Evolutionary conservation across 345 rosid species (phyloP).

Genomic region (Moricandia moricandioides): DNA sequence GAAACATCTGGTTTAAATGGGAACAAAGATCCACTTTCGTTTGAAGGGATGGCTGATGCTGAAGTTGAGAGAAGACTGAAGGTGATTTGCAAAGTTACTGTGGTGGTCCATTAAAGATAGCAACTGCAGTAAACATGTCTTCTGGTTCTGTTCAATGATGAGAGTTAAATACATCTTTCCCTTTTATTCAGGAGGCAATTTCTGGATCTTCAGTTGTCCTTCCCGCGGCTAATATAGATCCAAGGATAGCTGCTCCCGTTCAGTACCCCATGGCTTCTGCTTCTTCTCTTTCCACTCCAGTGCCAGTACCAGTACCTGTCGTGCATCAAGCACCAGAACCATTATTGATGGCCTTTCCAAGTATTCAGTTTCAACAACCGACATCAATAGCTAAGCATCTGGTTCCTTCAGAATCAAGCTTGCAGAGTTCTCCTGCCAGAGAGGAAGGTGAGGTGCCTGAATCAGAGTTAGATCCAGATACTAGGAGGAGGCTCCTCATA

Average conservation of each 20-base stretch:
- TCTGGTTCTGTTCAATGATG: not conserved
- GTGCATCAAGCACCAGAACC: conserved; percentile 48
- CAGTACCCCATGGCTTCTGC: conserved; percentile 54
- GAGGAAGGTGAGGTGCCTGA: conserved; percentile 99
- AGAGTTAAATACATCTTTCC: not conserved
- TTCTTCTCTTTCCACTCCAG: conserved; percentile 27
- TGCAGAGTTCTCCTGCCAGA: conserved; percentile 91
- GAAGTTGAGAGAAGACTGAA: conserved; percentile 87
- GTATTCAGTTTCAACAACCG: conserved; percentile 51
- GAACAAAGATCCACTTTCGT: conserved; percentile 61
- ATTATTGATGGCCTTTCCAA: conserved; percentile 48
- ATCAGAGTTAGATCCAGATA: conserved; percentile 98
- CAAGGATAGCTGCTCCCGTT: conserved; percentile 57
- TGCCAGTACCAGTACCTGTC: conserved; percentile 39
- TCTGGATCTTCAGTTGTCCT: conserved; percentile 59
- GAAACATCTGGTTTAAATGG: conserved; percentile 65
- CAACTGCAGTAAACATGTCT: not conserved
- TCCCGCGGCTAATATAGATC: conserved; percentile 54
- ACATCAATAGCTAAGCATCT: conserved; percentile 54
- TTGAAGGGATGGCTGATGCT: conserved; percentile 86
- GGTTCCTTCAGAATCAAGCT: conserved; percentile 66
- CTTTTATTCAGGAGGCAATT: conserved; percentile 67
- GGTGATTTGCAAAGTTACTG: conserved; percentile 38
- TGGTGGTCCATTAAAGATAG: too few species aligned
- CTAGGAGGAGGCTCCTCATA: conserved; percentile 94